Base-by-base conservation (phyloP, 208 protist species). In the Trypanosoma conorhini region DNA sequence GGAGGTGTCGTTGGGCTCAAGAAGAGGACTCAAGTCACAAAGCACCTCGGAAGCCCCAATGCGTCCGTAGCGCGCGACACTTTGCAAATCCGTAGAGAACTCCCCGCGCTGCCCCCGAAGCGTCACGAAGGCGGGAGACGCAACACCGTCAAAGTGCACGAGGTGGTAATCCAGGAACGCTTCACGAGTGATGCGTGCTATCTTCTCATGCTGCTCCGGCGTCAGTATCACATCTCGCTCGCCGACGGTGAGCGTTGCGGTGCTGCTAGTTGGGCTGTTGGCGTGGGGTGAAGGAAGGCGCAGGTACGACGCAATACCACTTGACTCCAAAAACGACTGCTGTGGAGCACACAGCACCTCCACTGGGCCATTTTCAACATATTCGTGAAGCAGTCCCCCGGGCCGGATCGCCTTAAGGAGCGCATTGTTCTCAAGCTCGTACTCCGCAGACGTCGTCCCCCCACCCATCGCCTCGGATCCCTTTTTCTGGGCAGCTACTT, bases 111-210 rank as follows among this genome's bases (percentile, higher is more conserved):
- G 79, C 3, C 89, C 89, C 42, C 69, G 66, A 30, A 75, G 42
- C 12, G 88, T 95, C 24, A 76, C 81, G 65, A 95, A 95, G 19
- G 74, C 62, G 15, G 76, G 75, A 15, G 67, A 79, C 26, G 80
- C 79, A 24, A 74, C 59, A 30, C 46, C 63, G 22, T 84, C 77
- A 64, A 95, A 92, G 57, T 81, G 82, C 5, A 95, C 44, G 7
- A 88, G 65, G 52, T 95, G 89, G 44, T 88, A 88, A 19, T 76
- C 42, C 12, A 95, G 58, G 77, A 95, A 92, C 7, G 71, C 38
- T 17, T 58, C 50, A n/a, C 63, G 64, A 46, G 70, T 67, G 24
- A 78, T 54, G 8, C 35, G 50, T 12, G 56, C 61, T 19, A 78
- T 31, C 13, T 66, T 57, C 15, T 54, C 35, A 35, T 68, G 48